These are phyloP conservation scores for Lactifluus subvellereus DNA, from an alignment of 768 basidiomycete genomes.

Conservation along the genomic window DNA sequence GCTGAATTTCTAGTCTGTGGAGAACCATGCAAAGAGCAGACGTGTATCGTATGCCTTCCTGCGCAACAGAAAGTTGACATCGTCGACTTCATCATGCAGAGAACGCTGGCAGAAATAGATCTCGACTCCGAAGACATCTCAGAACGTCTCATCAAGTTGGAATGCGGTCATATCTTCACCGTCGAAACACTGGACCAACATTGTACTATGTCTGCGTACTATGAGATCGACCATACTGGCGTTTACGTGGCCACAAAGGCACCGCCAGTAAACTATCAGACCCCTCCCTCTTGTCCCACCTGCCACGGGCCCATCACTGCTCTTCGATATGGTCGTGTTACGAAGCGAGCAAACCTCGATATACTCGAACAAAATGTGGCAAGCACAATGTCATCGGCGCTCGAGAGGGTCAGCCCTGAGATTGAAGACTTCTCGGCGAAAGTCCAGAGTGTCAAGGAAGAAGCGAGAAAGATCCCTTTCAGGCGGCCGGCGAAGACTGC, in stretches of 20 bases:
- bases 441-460: conserved; percentile 1
- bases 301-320: conserved; percentile 32
- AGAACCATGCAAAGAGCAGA: conserved; percentile 32
- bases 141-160: conserved; percentile 27
- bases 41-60: conserved; percentile 31
- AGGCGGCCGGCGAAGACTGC: neutral
- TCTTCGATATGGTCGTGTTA: conserved; percentile 32
- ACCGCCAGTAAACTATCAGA: conserved; percentile 29
- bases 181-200: conserved; percentile 36
- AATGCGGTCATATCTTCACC: conserved; percentile 37
- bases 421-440: conserved; percentile 20
- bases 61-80: conserved; percentile 26
- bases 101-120: conserved; percentile 27
- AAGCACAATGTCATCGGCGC: conserved; percentile 27
- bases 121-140: conserved; percentile 27
- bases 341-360: conserved; percentile 34
- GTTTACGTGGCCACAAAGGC: conserved; percentile 24
- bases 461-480: conserved; percentile 20
- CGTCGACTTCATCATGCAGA: conserved; percentile 34
- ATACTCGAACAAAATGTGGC: conserved; percentile 35
- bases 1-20: conserved; percentile 30
- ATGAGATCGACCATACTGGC: conserved; percentile 27
- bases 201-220: conserved; percentile 30
- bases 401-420: conserved; percentile 15
- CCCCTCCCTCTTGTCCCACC: conserved; percentile 32